Evolutionary conservation across 1,284 basidiomycete species (phyloP).

Genomic region (Coniferiporia sulphurascens): DNA sequence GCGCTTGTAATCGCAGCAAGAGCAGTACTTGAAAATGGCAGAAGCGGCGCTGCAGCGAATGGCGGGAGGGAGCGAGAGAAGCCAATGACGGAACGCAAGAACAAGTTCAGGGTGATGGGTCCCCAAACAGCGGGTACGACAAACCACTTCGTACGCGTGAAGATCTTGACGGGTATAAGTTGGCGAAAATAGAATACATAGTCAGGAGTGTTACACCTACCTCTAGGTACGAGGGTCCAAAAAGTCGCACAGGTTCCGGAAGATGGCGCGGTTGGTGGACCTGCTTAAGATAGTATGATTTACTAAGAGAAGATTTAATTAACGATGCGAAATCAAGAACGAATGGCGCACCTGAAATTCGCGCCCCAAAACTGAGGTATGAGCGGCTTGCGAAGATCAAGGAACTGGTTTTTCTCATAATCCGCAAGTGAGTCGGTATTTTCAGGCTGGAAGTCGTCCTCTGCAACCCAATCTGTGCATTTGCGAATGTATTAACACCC

Average conservation of each 20-base stretch:
- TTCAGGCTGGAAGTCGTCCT: constrained; percentile 86
- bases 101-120: constrained; percentile 82
- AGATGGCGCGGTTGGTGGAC: constrained; percentile 96
- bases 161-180: constrained; percentile 41
- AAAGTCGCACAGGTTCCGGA: constrained; percentile 82
- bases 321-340: constrained; percentile 7
- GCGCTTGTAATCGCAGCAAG: constrained; percentile 42
- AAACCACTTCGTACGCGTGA: constrained; percentile 92
- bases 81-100: constrained; percentile 77
- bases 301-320: constrained; percentile 39
- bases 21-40: constrained; percentile 41
- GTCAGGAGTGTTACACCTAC: constrained; percentile 31
- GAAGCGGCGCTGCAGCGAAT: constrained; percentile 49
- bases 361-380: constrained; percentile 80
- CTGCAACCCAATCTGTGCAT: constrained; percentile 77
- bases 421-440: constrained; percentile 78
- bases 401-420: constrained; percentile 85
- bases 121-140: constrained; percentile 91
- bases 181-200: background rate
- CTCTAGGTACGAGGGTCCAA: constrained; percentile 82
- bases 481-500: background rate
- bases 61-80: constrained; percentile 64
- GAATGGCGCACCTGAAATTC: constrained; percentile 61
- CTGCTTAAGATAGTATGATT: constrained; percentile 94
- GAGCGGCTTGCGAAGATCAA: constrained; percentile 87